phyloP scores from a whole-genome alignment of 2,329 filamentous ascomycete genomes.

The Diplodia scrobiculata region DNA sequence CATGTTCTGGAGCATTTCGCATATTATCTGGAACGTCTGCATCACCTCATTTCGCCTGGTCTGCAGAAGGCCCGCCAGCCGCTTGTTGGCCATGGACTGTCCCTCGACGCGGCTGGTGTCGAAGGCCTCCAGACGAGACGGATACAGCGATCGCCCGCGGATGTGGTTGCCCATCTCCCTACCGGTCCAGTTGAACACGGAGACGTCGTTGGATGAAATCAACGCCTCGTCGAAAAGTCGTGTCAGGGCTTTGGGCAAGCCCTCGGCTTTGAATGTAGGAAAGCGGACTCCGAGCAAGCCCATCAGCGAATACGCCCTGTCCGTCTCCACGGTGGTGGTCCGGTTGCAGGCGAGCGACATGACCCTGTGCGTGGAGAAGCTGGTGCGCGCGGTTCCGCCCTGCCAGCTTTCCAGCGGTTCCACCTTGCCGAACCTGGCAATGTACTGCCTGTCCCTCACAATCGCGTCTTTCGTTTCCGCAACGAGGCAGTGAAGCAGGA shows the following conservation, averaged over 20 bases:
- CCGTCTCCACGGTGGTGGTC: not conserved
- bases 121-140: not conserved
- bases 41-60: not conserved
- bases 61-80: not conserved
- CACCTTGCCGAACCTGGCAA: not conserved
- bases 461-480: not conserved
- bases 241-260: not conserved
- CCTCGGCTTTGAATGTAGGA: not conserved
- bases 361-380: not conserved
- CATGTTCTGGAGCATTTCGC: not conserved
- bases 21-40: not conserved
- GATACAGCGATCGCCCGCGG: slow-evolving; percentile 11
- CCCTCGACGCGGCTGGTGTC: not conserved
- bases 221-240: slow-evolving; percentile 6
- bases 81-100: not conserved
- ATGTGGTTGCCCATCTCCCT: slow-evolving; percentile 9
- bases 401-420: not conserved
- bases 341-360: slow-evolving; percentile 1
- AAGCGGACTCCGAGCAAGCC: slow-evolving; percentile 2
- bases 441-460: not conserved
- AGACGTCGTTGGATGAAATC: not conserved
- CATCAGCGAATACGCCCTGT: slow-evolving; percentile 5
- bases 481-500: not conserved
- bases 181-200: not conserved
- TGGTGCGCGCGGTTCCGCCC: not conserved